Conservation (phyloP, 2,329 filamentous ascomycete species). For the Nemania serpens region DNA sequence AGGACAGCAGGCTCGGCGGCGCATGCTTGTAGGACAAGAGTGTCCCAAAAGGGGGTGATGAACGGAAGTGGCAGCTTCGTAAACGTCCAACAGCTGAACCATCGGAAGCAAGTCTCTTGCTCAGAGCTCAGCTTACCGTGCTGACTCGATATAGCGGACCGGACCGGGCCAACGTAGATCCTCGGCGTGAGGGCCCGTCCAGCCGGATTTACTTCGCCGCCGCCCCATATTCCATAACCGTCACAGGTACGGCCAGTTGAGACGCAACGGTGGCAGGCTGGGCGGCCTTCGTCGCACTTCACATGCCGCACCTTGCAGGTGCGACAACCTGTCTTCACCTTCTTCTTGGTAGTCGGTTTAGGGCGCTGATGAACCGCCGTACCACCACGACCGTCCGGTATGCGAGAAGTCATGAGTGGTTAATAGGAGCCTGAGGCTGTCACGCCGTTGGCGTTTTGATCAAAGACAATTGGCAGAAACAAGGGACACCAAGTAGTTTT, state of each 20-base stretch:
- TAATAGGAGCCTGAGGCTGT: not conserved
- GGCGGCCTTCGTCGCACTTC: conserved; percentile 41
- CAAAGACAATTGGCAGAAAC: too few relatives aligned
- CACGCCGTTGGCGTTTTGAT: too few relatives aligned
- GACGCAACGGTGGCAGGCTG: conserved; percentile 36
- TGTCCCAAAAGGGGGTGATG: conserved; percentile 45
- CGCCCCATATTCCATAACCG: conserved; percentile 41
- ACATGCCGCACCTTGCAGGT: conserved; percentile 41
- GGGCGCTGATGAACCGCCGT: not conserved
- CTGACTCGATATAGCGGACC: conserved; percentile 8
- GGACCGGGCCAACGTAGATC: not conserved
- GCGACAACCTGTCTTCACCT: conserved; percentile 38
- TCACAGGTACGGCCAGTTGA: conserved; percentile 40
- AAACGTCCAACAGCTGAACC: conserved; percentile 48
- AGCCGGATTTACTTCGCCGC: conserved; percentile 26
- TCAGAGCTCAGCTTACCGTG: conserved; percentile 31
- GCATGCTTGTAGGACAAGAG: conserved; percentile 44
- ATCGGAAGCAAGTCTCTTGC: conserved; percentile 46
- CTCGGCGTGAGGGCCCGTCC: conserved; percentile 28
- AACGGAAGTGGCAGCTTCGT: conserved; percentile 46
- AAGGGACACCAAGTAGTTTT: too few relatives aligned
- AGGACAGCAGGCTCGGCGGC: conserved; percentile 45
- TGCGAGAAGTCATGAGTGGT: not conserved
- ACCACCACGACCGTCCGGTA: not conserved
- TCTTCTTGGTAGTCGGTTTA: conserved; percentile 7